phyloP scores from a whole-genome alignment of 805 yeast genomes.

The Jamesozyma lodderae region DNA sequence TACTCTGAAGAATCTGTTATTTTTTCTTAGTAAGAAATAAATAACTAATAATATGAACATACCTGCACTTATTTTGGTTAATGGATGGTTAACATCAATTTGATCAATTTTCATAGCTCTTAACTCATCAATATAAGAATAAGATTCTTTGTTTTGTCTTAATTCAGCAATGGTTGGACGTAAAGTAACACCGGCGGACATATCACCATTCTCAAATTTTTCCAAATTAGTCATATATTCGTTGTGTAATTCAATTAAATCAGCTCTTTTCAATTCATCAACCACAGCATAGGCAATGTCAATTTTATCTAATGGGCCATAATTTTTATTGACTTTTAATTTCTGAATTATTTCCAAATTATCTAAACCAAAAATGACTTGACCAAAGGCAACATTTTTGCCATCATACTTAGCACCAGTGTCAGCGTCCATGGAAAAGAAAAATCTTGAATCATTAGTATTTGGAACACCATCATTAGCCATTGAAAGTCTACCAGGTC shows the following conservation, averaged over 20 bases:
- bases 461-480: slow-evolving; percentile 54
- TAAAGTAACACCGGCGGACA: slow-evolving; percentile 21
- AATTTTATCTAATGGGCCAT: slow-evolving; percentile 36
- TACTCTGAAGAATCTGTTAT: no score
- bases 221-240: slow-evolving; percentile 17
- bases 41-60: slow-evolving; percentile 7
- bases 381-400: slow-evolving; percentile 70
- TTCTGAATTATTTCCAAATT: slow-evolving; percentile 47
- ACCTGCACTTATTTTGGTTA: slow-evolving; percentile 13
- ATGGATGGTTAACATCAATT: slow-evolving; percentile 13
- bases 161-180: slow-evolving; percentile 4
- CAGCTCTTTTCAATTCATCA: slow-evolving; percentile 20
- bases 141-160: slow-evolving; percentile 12
- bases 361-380: slow-evolving; percentile 58
- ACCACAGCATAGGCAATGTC: slow-evolving; percentile 31
- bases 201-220: slow-evolving; percentile 24
- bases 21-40: slow-evolving; percentile 12
- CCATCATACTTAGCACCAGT: slow-evolving; percentile 44
- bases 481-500: slow-evolving; percentile 62
- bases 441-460: slow-evolving; percentile 64
- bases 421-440: slow-evolving; percentile 50
- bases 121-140: no score
- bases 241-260: slow-evolving; percentile 14
- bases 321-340: slow-evolving; percentile 34
- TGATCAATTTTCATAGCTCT: slow-evolving; percentile 13